phyloP scores from a whole-genome alignment of 2,329 filamentous ascomycete species.

The Dactylella cylindrospora region DNA sequence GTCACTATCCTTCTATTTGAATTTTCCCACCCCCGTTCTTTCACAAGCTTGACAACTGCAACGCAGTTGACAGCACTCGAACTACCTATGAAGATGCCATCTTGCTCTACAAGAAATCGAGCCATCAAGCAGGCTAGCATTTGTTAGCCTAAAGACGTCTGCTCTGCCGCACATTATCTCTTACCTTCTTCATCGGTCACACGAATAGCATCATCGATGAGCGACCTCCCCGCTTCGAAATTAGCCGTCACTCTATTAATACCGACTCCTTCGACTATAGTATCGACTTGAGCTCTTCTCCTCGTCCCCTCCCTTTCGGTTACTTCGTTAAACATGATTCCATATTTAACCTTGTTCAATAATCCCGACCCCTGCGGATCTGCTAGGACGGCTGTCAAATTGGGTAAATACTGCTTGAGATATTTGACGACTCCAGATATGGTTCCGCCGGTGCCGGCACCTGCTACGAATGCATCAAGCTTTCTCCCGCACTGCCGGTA shows the following conservation, averaged over 20 bases:
- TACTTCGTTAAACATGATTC: conserved; percentile 82
- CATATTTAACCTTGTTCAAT: conserved; percentile 87
- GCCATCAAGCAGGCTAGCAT: conserved; percentile 65
- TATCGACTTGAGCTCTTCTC: conserved; percentile 86
- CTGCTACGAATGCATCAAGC: conserved; percentile 85
- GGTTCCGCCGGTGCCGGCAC: conserved; percentile 91
- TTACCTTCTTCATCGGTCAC: conserved; percentile 87
- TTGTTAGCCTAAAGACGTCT: neutral
- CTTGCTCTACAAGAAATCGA: conserved; percentile 91
- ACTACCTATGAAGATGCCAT: conserved; percentile 91
- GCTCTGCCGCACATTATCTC: conserved; percentile 10
- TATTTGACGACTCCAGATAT: conserved; percentile 82
- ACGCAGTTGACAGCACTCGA: conserved; percentile 96
- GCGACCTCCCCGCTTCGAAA: conserved; percentile 79
- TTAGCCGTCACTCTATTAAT: conserved; percentile 94
- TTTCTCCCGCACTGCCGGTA: conserved; percentile 71
- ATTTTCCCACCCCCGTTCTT: conserved; percentile 63
- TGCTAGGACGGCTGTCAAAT: conserved; percentile 74
- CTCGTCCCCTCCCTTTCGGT: conserved; percentile 90
- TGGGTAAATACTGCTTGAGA: conserved; percentile 71
- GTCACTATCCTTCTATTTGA: conserved; percentile 69
- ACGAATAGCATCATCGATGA: conserved; percentile 86
- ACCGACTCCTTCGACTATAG: conserved; percentile 92
- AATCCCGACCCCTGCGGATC: conserved; percentile 93
- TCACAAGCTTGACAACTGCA: conserved; percentile 70